Conservation (phyloP, 164 flowering plant genomes). For the Vitis labrusca region DNA sequence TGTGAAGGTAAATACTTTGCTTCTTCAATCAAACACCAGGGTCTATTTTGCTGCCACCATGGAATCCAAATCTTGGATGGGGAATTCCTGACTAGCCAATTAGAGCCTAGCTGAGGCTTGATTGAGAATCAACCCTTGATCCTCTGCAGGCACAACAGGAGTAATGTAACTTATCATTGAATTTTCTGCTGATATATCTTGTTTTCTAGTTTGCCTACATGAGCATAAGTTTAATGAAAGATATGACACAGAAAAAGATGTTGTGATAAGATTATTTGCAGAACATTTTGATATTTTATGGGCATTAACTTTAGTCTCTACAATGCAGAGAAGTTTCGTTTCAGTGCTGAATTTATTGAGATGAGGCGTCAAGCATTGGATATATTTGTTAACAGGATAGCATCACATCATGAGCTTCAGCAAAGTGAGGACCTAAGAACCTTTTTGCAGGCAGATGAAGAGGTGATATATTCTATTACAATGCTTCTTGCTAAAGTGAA, state of each 20-base stretch:
- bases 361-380: conserved; percentile 93
- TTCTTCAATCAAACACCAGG: too few relatives aligned
- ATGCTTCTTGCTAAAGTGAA: neutral
- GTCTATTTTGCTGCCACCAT: too few relatives aligned
- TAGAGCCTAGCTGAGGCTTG: too few relatives aligned
- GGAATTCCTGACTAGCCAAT: too few relatives aligned
- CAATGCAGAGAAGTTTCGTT: conserved; percentile 87
- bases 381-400: conserved; percentile 81
- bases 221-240: too few relatives aligned
- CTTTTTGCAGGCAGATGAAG: conserved; percentile 92
- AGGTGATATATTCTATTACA: conserved; percentile 39
- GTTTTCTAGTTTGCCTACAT: neutral
- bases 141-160: too few relatives aligned
- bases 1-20: too few relatives aligned
- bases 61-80: too few relatives aligned
- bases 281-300: neutral
- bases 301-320: conserved; percentile 17
- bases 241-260: neutral
- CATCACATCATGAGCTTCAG: conserved; percentile 83
- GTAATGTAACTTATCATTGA: too few relatives aligned
- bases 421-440: conserved; percentile 90
- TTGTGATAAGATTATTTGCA: neutral
- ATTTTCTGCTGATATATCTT: neutral
- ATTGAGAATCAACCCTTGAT: too few relatives aligned
- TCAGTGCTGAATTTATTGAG: conserved; percentile 97